A percentile compares a stretch with the other conserved stretches of the same genome.
phyloP scores from a whole-genome alignment of 371 early-diverging fungal species.

The Mortierella sp. region DNA sequence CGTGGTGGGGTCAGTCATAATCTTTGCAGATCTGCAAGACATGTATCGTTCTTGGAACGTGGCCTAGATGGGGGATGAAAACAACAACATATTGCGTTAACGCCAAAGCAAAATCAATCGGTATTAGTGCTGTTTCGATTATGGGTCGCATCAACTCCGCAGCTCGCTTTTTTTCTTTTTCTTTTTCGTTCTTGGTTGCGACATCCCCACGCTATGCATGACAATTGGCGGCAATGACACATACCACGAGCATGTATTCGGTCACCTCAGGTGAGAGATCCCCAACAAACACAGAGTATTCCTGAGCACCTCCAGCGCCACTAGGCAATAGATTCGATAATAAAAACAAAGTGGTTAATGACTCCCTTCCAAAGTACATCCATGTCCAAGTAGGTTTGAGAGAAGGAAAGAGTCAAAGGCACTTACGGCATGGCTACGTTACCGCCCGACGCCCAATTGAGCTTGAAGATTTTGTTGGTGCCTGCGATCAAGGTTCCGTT shows the following conservation, averaged over 20 bases:
- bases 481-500: conserved; percentile 89
- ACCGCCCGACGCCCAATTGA: conserved; percentile 94
- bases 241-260: conserved; percentile 80
- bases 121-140: neutral
- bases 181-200: neutral
- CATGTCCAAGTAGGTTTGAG: neutral
- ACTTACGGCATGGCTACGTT: conserved; percentile 56
- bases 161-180: neutral
- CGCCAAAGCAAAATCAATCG: neutral
- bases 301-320: conserved; percentile 73
- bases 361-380: neutral
- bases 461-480: conserved; percentile 82
- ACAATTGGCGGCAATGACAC: conserved; percentile 17
- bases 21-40: conserved; percentile 83
- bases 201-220: neutral
- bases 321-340: conserved; percentile 19
- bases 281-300: conserved; percentile 90
- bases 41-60: conserved; percentile 73
- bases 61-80: conserved; percentile 41
- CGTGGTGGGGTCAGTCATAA: conserved; percentile 83
- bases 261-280: conserved; percentile 85
- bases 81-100: neutral
- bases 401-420: neutral
- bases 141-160: neutral
- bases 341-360: neutral